A percentile compares a stretch with the other conserved stretches of the same genome.
Evolutionary conservation across 2,329 filamentous ascomycete species (phyloP).

Genomic region (Fusarium citri): DNA sequence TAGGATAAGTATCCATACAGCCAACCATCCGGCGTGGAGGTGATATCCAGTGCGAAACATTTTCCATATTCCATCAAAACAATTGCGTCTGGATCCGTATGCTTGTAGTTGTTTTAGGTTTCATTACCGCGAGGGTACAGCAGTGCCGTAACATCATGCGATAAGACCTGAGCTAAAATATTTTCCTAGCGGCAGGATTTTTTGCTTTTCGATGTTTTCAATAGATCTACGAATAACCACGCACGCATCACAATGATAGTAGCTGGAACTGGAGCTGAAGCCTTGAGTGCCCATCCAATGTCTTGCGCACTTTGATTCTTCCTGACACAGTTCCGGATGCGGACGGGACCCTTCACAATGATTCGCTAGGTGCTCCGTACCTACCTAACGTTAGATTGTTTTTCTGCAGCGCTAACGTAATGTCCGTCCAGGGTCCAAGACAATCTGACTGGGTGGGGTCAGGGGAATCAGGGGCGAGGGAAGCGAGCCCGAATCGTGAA

Average conservation of each 20-base stretch:
- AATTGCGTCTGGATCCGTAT: background rate
- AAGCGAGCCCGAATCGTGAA: background rate
- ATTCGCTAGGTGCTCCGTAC: conserved; percentile 20
- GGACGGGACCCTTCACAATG: conserved; percentile 19
- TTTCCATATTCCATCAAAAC: conserved; percentile 18
- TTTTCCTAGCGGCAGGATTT: background rate
- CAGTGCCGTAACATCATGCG: background rate
- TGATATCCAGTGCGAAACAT: conserved; percentile 31
- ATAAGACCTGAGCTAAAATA: background rate
- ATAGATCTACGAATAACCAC: background rate
- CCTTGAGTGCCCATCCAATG: background rate
- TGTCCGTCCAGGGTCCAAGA: conserved; percentile 42
- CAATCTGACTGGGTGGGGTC: conserved; percentile 24
- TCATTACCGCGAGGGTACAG: background rate
- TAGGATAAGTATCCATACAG: background rate
- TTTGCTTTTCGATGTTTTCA: conserved; percentile 13
- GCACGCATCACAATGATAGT: background rate
- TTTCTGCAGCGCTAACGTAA: conserved; percentile 29
- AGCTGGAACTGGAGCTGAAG: background rate
- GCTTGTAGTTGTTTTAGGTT: conserved; percentile 7
- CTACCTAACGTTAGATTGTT: background rate
- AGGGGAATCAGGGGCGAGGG: conserved; percentile 31
- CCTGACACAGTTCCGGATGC: conserved; percentile 23
- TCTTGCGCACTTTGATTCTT: conserved; percentile 23
- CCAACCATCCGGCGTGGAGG: background rate